Conservation (phyloP, 441 rosid genomes). For the Aquilaria agallochum region DNA sequence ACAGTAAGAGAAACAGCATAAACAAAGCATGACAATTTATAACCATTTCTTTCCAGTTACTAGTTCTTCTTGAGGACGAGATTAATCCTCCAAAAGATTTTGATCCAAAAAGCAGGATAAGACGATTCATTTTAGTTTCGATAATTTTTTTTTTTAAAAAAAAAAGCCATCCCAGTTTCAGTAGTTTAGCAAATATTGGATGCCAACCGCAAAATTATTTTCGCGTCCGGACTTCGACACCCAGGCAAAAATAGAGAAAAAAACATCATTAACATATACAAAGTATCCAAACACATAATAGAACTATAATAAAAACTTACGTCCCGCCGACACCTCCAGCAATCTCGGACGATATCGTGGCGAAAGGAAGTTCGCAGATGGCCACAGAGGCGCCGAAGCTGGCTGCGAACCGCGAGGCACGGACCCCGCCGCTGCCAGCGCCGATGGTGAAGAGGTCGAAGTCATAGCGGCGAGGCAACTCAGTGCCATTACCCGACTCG, state of each 20-base stretch:
- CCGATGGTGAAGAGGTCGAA: slow-evolving; percentile 93
- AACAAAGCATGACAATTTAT: not conserved
- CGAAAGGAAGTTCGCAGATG: slow-evolving; percentile 89
- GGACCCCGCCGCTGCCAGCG: slow-evolving; percentile 95
- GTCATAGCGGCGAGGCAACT: slow-evolving; percentile 53
- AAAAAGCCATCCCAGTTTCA: not conserved
- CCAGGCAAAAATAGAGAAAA: no score
- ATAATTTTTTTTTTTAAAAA: not conserved
- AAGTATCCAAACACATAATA: not conserved
- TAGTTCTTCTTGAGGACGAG: no score
- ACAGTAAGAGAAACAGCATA: not conserved
- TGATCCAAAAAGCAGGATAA: no score
- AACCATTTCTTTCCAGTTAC: no score
- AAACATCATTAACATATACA: not conserved
- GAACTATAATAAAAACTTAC: slow-evolving; percentile 36
- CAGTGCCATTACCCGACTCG: slow-evolving; percentile 56
- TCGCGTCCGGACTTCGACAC: no score
- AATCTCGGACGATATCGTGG: slow-evolving; percentile 82
- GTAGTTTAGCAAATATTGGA: not conserved
- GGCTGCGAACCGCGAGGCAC: slow-evolving; percentile 87
- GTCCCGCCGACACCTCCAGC: slow-evolving; percentile 96
- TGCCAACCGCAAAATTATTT: no score
- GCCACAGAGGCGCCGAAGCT: slow-evolving; percentile 86
- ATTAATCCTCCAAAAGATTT: not conserved
- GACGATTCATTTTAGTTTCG: no score